Evolutionary conservation across 2,329 filamentous ascomycete species (phyloP), one percentile per base, ranked within the genome.

Genomic region (Penicillium glabrum): DNA sequence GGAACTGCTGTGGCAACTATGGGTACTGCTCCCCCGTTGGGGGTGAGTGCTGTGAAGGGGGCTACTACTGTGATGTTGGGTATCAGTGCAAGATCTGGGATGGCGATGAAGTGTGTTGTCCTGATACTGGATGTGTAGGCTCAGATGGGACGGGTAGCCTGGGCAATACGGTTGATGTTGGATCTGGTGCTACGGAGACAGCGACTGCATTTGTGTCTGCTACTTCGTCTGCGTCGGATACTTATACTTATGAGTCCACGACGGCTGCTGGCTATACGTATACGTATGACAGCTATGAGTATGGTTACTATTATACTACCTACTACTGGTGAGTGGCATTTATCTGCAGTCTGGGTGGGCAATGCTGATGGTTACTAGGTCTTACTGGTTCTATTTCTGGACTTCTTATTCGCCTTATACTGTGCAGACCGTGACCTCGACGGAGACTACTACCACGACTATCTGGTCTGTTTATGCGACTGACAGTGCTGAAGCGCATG

Each of bases 361-460:
- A 41, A 13, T 21, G 11, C 37, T 45, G 37, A 33, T 24, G 29
- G 5, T 19, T 31, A 5, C 29, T 33, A 65, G 63, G 63, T 57
- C 60, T 24, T 65, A 60, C 14, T 65, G 55, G 52, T 61, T 51
- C 44, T 65, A 64, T 19, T 64, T 58, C 53, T 65, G 63, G 63
- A 65, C 63, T 16, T 61, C 60, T n/a, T 56, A 41, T 37, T 27
- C 54, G 0, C 61, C 63, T 3, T 65, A 65, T 35, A 64, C 58
- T 1, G 55, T 54, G 14, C 44, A 39, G 41, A 62, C 60, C 1
- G 61, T 65, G 10, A 65, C 63, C 8, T 64, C 61, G 1, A 65
- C 61, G 1, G 33, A 16, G 2, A 62, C 56, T 11, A 64, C 54
- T 6, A 65, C 60, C 1, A 52, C 29, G 1, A 61, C 61, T 35